A percentile compares a stretch with the other conserved stretches of the same genome.
These are phyloP conservation scores for Ephemerocybe angulata DNA, from an alignment of 768 basidiomycete genomes.

Conservation along the genomic window DNA sequence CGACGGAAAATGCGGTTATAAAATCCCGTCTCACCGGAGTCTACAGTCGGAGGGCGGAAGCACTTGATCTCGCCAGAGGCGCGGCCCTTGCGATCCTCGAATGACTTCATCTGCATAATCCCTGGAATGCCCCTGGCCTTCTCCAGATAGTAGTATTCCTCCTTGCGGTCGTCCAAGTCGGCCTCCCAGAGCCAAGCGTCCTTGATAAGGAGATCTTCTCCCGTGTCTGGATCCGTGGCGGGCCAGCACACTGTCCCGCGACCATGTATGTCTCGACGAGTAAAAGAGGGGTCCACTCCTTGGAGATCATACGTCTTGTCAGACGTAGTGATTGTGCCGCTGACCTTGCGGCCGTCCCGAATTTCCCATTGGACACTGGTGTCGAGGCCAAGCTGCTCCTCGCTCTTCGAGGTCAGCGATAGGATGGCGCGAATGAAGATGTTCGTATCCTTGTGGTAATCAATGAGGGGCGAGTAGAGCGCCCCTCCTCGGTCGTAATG, in stretches of 20 bases:
- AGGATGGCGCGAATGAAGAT: not conserved
- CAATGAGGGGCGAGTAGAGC: not conserved
- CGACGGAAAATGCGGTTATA: not conserved
- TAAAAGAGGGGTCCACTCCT: not conserved
- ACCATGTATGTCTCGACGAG: not conserved
- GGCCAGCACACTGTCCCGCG: not conserved
- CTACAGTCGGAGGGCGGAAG: not conserved
- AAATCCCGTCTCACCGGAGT: not conserved
- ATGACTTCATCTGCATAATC: not conserved
- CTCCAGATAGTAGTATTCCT: not conserved
- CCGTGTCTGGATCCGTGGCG: not conserved
- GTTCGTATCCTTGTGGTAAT: not conserved
- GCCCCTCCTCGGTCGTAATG: not conserved
- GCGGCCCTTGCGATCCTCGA: not conserved
- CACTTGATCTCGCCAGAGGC: not conserved
- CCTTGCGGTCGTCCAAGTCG: not conserved
- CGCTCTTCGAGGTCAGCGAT: not conserved
- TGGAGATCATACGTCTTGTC: not conserved
- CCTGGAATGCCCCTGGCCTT: not conserved
- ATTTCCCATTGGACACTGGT: not conserved
- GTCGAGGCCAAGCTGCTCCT: not conserved
- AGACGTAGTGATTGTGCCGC: not conserved
- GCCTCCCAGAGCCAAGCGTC: too few species aligned
- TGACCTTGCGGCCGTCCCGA: not conserved
- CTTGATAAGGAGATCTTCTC: not conserved